Percentiles rank a stretch among this genome's conserved stretches.
Evolutionary conservation across 2,329 filamentous ascomycete genomes (phyloP).

Genomic region (Scedosporium aurantiacum): DNA sequence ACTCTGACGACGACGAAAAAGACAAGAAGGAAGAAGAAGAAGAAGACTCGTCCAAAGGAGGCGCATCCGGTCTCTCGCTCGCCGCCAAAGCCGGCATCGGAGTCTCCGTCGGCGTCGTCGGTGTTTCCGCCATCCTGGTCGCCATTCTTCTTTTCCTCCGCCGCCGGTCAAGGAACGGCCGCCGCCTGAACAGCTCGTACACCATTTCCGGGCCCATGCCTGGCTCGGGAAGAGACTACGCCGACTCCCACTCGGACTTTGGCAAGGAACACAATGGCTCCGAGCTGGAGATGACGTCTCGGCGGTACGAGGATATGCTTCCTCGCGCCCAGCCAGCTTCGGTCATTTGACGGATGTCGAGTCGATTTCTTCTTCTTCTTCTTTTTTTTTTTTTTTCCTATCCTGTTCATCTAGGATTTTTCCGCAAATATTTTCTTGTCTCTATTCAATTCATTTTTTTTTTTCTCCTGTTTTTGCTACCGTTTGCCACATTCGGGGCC

Average conservation of each 20-base stretch:
- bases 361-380: not conserved
- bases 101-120: conserved; percentile 31
- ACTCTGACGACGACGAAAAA: conserved; percentile 4
- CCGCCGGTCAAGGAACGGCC: conserved; percentile 10
- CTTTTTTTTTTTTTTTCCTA: not conserved
- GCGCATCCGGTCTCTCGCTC: conserved; percentile 23
- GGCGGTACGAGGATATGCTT: conserved; percentile 48
- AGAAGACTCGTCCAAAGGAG: not conserved
- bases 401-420: not conserved
- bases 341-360: conserved; percentile 20
- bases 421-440: not conserved
- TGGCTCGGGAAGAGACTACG: conserved; percentile 26
- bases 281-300: conserved; percentile 39
- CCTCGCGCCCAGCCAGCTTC: conserved; percentile 37
- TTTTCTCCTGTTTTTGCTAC: not conserved
- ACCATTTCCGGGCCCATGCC: conserved; percentile 42
- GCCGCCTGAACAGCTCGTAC: conserved; percentile 3
- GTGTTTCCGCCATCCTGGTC: conserved; percentile 26
- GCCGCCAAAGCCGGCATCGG: conserved; percentile 39
- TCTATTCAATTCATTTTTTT: not conserved
- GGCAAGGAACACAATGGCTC: conserved; percentile 4
- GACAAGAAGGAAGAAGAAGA: conserved; percentile 6
- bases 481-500: not conserved
- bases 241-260: conserved; percentile 1
- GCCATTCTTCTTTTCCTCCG: conserved; percentile 29